Percentiles rank a stretch among this genome's conserved stretches.
These are phyloP conservation scores for Arxiozyma slooffiae DNA, from an alignment of 1,139 yeast genomes.

Conservation along the genomic window DNA sequence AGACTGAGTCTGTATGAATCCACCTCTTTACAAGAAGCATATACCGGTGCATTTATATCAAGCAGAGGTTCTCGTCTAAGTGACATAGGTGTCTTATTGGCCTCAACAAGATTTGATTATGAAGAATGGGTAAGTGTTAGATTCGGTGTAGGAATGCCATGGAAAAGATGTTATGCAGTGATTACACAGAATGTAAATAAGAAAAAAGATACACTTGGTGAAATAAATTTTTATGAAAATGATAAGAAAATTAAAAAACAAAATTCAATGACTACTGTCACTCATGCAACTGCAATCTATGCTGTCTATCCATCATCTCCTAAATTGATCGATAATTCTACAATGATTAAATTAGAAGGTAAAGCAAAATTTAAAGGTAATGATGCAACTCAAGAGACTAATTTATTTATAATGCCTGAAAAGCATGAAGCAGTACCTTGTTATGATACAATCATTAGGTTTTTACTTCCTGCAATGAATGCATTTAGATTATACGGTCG, in stretches of 20 bases:
- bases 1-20: constrained; percentile 73
- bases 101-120: constrained; percentile 76
- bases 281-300: constrained; percentile 62
- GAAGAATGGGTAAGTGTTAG: constrained; percentile 94
- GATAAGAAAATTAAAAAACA: constrained; percentile 55
- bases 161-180: constrained; percentile 93
- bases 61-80: constrained; percentile 80
- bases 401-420: constrained; percentile 93
- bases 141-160: constrained; percentile 95
- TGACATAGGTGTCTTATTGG: constrained; percentile 74
- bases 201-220: constrained; percentile 40
- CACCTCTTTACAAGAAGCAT: constrained; percentile 79
- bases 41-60: constrained; percentile 85
- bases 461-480: constrained; percentile 75
- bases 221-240: constrained; percentile 51
- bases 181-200: constrained; percentile 55
- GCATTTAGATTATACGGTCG: constrained; percentile 85
- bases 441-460: constrained; percentile 83
- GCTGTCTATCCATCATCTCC: constrained; percentile 90
- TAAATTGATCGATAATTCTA: constrained; percentile 69
- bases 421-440: constrained; percentile 90
- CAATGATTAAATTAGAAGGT: constrained; percentile 84
- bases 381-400: constrained; percentile 59
- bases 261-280: constrained; percentile 68
- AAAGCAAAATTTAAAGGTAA: constrained; percentile 53